These are phyloP conservation scores for Xylariales sp. DNA, from an alignment of 2,329 filamentous ascomycete species.

Conservation along the genomic window DNA sequence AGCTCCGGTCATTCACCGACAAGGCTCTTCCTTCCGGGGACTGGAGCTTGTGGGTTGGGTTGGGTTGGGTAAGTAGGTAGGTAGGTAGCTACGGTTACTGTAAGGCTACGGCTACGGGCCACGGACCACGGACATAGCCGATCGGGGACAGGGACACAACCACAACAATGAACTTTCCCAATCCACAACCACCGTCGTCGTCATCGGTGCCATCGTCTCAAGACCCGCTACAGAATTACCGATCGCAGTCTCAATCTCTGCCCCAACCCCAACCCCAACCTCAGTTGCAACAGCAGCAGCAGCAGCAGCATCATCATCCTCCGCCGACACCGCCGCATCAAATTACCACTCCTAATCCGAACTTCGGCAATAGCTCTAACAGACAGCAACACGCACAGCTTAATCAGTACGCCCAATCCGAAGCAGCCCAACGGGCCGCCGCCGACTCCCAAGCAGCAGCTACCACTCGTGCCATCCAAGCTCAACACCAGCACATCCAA, in stretches of 20 bases:
- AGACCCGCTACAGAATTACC: background rate
- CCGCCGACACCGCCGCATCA: background rate
- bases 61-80: too few relatives aligned
- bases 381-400: background rate
- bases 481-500: constrained; percentile 9
- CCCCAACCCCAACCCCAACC: background rate
- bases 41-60: too few relatives aligned
- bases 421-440: background rate
- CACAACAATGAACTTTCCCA: background rate
- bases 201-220: background rate
- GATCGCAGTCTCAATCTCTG: background rate
- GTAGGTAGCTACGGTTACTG: background rate
- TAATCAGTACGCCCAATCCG: background rate
- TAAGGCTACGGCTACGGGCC: too few relatives aligned
- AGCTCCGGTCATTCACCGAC: too few relatives aligned
- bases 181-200: background rate
- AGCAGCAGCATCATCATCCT: constrained; percentile 3
- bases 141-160: background rate
- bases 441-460: constrained; percentile 4
- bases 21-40: too few relatives aligned
- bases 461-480: constrained; percentile 6
- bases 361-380: too few relatives aligned
- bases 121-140: background rate
- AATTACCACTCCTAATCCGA: background rate
- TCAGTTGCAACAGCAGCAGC: constrained; percentile 5